Base-by-base conservation (phyloP, 768 basidiomycete species). In the Tricholoma sp. region DNA sequence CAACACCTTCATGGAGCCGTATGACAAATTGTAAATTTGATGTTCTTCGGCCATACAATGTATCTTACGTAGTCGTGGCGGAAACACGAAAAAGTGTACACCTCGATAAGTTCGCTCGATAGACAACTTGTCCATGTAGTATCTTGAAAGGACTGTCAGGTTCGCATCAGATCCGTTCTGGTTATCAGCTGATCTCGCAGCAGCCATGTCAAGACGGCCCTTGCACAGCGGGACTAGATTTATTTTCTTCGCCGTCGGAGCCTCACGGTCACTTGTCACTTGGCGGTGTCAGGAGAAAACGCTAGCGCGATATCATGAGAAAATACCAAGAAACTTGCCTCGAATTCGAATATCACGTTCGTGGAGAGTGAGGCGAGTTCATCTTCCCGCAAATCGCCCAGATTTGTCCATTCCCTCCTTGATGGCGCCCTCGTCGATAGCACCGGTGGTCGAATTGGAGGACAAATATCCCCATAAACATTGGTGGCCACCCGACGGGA, bases 1-100 rank as follows among this genome's bases (percentile, higher is more conserved):
- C 31, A 80, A 79, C 62, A 65, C 64, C 0, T 68, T 71, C 29
- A 79, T 79, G 77, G 66, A 68, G 34, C 66, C 69, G 12, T 76
- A 69, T 58, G 75, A 78, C n/a, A 32, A 31, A 6, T 7, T 24
- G 24, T 29, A 42, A 44, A 44, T 24, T 47, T 12, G 24, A 24
- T 24, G 24, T 24, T 24, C 24, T 24, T 24, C 4, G 1, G 24
- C 24, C 4, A 4, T 24, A 24, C n/a, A 24, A 24, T 24, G 24
- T 24, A 24, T 24, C 24, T 24, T 24, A 24, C 34, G 10, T 9
- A 18, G 20, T 12, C 10, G 20, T 12, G 20, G 8, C 18, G 42
- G 20, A 44, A 24, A 39, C 6, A 34, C n/a, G 39, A 41, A 39
- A 41, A 13, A 4, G 39, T 41, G 13, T 17, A 15, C 8, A 7